Percentiles rank a stretch among this genome's conserved stretches.
These are phyloP conservation scores for Colletotrichum endophyticum DNA, from an alignment of 2,329 filamentous ascomycete species.

Conservation along the genomic window DNA sequence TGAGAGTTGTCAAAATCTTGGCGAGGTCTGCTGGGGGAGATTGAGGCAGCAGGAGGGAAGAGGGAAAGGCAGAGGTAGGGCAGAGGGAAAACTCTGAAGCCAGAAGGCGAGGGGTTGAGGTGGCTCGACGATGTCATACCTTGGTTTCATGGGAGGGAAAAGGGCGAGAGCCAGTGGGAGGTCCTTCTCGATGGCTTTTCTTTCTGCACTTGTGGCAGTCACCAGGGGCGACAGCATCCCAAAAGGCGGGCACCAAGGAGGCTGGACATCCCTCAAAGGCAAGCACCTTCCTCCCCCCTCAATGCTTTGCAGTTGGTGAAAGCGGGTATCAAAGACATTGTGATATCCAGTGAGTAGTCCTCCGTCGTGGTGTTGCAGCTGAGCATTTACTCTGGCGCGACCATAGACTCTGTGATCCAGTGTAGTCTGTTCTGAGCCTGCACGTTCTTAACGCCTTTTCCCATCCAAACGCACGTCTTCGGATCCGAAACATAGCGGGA, in stretches of 20 bases:
- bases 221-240: neutral
- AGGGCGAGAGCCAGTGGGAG: neutral
- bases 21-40: neutral
- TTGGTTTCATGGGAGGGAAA: neutral
- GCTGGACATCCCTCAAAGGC: neutral
- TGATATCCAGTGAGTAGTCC: neutral
- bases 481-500: neutral
- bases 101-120: neutral
- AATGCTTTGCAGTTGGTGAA: neutral
- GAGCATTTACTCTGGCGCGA: neutral
- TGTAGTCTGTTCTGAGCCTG: accelerated
- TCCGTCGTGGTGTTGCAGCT: neutral
- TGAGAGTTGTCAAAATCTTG: neutral
- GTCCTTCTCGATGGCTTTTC: conserved; percentile 5
- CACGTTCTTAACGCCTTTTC: neutral
- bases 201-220: neutral
- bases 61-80: neutral
- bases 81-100: neutral
- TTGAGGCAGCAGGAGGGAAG: neutral
- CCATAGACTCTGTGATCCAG: neutral
- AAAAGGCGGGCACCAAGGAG: neutral
- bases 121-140: neutral
- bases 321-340: neutral
- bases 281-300: neutral
- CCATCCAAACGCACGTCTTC: neutral